Evolutionary conservation across 192 early-diverging fungal genomes (phyloP), one percentile per base, ranked within the genome.

Genomic region (Oehlia diaphana): DNA sequence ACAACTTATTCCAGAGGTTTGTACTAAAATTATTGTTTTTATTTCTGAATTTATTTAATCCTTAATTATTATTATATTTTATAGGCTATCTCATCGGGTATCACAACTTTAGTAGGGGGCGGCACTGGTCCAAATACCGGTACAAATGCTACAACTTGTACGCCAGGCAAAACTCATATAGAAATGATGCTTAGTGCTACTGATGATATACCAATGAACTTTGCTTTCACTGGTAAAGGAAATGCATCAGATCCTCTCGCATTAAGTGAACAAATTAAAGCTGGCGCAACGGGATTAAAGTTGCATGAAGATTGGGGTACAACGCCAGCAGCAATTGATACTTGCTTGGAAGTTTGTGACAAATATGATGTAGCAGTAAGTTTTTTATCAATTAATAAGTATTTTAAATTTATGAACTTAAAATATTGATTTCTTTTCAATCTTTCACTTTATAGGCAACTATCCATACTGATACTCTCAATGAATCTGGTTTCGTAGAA

Each of bases 231-330:
- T 8, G 97, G 97, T 58, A 99, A 99, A 84, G 97, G 97, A 50
- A 98, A 98, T 86, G 89, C 91, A 26, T 89, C 93, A 10, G 80
- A 78, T 63, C 62, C 83, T 19, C 84, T 89, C 28, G 95, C 91
- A 4, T 81, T 99, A 35, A 86, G 88, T 49, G 96, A 96, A 72
- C 96, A 98, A 78, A 88, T 98, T 61, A 81, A 90, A 31, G 94
- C 94, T 19, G 97, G 97, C 74, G 93, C 91, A 10, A 79, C 97
- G 12, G 97, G 97, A 28, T 87, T 99, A 23, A 93, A 97, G 87
- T 86, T 98, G 44, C 96, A 98, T 86, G 96, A 98, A 85, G 96
- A 98, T 86, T 97, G 96, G 95, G 97, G 97, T 9, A 92, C 96
- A 6, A 97, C 97, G 3, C 97, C 97, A 2, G 90, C 93, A 39